A percentile compares a stretch with the other conserved stretches of the same genome.
Evolutionary conservation across 1,284 basidiomycete species (phyloP).

Genomic region (Rhodotorula mucilaginosa): DNA sequence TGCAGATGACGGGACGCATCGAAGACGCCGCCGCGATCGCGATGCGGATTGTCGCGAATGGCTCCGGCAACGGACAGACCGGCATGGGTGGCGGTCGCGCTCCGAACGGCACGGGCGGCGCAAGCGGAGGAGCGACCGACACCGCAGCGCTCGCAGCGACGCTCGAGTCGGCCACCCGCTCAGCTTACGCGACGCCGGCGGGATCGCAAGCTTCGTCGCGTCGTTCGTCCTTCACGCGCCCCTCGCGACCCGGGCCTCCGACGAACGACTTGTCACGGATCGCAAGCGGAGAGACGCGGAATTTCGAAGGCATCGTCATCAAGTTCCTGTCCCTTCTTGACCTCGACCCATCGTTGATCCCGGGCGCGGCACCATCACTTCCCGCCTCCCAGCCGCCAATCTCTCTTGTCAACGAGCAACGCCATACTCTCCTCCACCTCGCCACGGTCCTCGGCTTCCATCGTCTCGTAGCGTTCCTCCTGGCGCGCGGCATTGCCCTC

Average conservation of each 20-base stretch:
- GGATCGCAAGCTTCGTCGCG: constrained; percentile 42
- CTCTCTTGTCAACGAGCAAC: constrained; percentile 47
- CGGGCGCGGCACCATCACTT: constrained; percentile 36
- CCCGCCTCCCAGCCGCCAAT: constrained; percentile 38
- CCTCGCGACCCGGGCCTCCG: not conserved
- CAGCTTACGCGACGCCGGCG: constrained; percentile 47
- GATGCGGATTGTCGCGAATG: constrained; percentile 50
- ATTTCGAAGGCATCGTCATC: constrained; percentile 74
- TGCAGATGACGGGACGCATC: constrained; percentile 94
- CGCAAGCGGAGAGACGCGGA: constrained; percentile 46
- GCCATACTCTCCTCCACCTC: constrained; percentile 64
- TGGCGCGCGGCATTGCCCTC: constrained; percentile 70
- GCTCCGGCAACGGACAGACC: not conserved
- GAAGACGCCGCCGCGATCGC: constrained; percentile 90
- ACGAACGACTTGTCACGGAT: not conserved
- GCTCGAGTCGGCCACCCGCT: constrained; percentile 24
- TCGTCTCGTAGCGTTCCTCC: constrained; percentile 67
- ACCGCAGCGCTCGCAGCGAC: constrained; percentile 24
- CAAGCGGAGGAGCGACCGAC: constrained; percentile 9
- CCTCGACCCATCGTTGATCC: constrained; percentile 46
- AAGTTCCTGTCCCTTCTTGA: constrained; percentile 75
- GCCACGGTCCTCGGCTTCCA: constrained; percentile 78
- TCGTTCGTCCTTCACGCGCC: constrained; percentile 11
- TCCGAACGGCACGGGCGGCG: not conserved
- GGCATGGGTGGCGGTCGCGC: not conserved